Percentiles rank a stretch among this genome's conserved stretches.
phyloP scores from a whole-genome alignment of 495 filamentous ascomycete genomes.

The Podospora comata region DNA sequence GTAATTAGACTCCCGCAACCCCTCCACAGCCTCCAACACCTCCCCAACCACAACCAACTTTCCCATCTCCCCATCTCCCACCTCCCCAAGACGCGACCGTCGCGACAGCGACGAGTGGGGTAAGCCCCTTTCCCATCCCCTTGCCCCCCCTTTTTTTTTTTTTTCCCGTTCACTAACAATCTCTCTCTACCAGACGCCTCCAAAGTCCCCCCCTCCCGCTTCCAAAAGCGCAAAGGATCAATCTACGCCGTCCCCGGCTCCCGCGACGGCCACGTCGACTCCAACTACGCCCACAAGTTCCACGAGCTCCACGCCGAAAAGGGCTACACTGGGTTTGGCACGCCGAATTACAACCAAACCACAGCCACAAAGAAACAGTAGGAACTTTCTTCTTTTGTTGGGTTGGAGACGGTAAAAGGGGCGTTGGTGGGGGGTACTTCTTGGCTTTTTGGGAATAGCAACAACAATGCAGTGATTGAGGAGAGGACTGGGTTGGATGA shows the following conservation, averaged over 20 bases:
- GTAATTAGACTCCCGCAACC: slow-evolving; percentile 13
- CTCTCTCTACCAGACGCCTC: slow-evolving; percentile 45
- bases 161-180: neutral
- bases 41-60: slow-evolving; percentile 12
- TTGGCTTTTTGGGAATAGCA: neutral
- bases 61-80: neutral
- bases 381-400: neutral
- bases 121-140: slow-evolving; percentile 25
- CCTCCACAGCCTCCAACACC: slow-evolving; percentile 9
- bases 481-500: neutral
- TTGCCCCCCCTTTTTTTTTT: neutral
- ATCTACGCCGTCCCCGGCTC: slow-evolving; percentile 58
- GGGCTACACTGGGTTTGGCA: slow-evolving; percentile 17
- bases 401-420: neutral
- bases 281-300: slow-evolving; percentile 44
- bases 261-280: slow-evolving; percentile 56
- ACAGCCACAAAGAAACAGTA: neutral
- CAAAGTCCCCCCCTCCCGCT: slow-evolving; percentile 58
- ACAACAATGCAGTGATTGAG: neutral
- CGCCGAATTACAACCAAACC: neutral
- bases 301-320: slow-evolving; percentile 42
- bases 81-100: slow-evolving; percentile 11
- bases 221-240: slow-evolving; percentile 62
- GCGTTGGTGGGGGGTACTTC: neutral
- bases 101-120: slow-evolving; percentile 42